Conservation (phyloP, 805 yeast species). For the Pichia pseudocactophila region DNA sequence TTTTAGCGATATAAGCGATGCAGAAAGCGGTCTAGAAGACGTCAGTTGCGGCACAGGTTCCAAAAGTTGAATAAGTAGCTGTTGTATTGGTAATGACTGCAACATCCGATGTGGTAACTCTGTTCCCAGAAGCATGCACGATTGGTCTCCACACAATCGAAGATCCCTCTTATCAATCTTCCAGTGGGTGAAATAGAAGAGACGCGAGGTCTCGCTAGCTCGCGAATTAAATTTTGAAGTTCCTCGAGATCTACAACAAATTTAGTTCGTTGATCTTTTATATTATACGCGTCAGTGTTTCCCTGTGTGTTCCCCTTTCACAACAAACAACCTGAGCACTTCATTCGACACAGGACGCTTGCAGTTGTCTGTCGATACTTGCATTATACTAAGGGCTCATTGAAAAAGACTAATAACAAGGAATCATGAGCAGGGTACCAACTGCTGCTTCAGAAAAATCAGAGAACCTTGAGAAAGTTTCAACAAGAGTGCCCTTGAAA, state of each 20-base stretch:
- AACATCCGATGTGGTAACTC: not conserved
- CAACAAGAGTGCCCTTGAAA: conserved; percentile 18
- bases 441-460: not conserved
- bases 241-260: too few relatives aligned
- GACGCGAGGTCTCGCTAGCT: too few relatives aligned
- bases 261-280: not conserved
- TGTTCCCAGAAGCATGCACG: too few relatives aligned
- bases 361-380: not conserved
- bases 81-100: conserved; percentile 6
- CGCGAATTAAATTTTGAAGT: too few relatives aligned
- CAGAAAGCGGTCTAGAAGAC: conserved; percentile 19
- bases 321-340: too few relatives aligned
- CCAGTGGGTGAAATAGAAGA: too few relatives aligned
- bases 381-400: too few relatives aligned
- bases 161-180: too few relatives aligned
- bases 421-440: conserved; percentile 3
- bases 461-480: not conserved
- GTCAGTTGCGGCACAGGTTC: conserved; percentile 22
- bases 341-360: too few relatives aligned
- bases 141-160: too few relatives aligned
- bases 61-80: conserved; percentile 22
- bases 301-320: too few relatives aligned
- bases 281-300: not conserved
- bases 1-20: conserved; percentile 23
- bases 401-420: too few relatives aligned